Evolutionary conservation across 179 eudicot genomes (phyloP).

Genomic region (Corrigiola litoralis): DNA sequence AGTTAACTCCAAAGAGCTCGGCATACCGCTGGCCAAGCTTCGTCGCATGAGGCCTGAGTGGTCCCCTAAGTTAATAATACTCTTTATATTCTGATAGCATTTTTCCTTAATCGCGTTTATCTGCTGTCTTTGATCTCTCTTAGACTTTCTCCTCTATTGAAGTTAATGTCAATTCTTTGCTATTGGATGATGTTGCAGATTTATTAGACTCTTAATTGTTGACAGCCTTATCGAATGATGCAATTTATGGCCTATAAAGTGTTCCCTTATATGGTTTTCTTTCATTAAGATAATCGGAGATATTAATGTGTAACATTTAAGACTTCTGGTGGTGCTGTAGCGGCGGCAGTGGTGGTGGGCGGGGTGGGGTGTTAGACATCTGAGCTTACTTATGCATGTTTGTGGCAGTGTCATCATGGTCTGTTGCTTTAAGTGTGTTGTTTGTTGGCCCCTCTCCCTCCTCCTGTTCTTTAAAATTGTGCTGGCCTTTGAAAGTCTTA

Average conservation of each 20-base stretch:
- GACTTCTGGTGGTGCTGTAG: neutral
- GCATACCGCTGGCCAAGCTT: too few relatives aligned
- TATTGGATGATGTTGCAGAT: too few relatives aligned
- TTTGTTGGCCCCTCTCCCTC: too few relatives aligned
- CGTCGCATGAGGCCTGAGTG: too few relatives aligned
- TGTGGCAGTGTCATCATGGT: neutral
- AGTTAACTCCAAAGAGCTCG: too few relatives aligned
- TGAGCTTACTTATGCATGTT: neutral
- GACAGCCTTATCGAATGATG: too few relatives aligned
- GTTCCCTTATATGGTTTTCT: too few relatives aligned
- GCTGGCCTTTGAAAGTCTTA: neutral
- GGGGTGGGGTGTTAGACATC: neutral
- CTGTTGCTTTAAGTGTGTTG: too few relatives aligned
- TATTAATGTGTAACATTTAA: neutral
- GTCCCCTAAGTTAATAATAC: too few relatives aligned
- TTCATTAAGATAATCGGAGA: neutral
- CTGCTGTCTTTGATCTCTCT: neutral
- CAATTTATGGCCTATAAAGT: too few relatives aligned
- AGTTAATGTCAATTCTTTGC: neutral
- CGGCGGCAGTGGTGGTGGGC: neutral
- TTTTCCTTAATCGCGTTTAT: neutral
- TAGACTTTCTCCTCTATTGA: neutral
- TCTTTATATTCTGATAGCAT: neutral
- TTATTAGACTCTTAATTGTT: too few relatives aligned
- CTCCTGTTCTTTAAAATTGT: too few relatives aligned